These are phyloP conservation scores for Dichotomopilus funicola DNA, from an alignment of 2,329 filamentous ascomycete species.

Conservation along the genomic window DNA sequence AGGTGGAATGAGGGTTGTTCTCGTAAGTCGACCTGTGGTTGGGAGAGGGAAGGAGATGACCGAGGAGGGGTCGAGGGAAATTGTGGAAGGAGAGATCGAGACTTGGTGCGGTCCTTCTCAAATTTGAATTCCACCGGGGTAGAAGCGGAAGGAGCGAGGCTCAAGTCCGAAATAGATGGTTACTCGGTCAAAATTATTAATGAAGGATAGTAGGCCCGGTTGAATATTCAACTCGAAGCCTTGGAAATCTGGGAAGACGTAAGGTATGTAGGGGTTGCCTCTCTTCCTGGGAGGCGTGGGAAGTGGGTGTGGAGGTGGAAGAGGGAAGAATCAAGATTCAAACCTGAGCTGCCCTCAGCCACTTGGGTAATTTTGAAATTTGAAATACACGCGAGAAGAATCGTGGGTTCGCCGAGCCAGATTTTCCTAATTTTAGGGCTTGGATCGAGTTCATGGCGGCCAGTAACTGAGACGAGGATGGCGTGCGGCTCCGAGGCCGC, in stretches of 20 bases:
- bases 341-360: too few species aligned
- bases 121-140: not conserved
- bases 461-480: not conserved
- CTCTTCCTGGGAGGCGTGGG: too few species aligned
- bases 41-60: not conserved
- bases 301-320: too few species aligned
- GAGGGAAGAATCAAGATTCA: too few species aligned
- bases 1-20: constrained; percentile 7
- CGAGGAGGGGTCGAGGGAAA: constrained; percentile 11
- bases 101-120: constrained; percentile 10
- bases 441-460: not conserved
- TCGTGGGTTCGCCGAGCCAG: not conserved
- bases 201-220: too few species aligned
- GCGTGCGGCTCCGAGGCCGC: not conserved
- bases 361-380: not conserved
- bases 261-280: not conserved
- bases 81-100: constrained; percentile 1
- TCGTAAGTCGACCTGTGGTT: not conserved
- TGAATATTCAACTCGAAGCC: not conserved
- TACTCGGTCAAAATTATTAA: too few species aligned
- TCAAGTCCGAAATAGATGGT: too few species aligned
- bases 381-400: not conserved
- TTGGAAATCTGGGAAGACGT: not conserved
- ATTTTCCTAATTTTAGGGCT: not conserved
- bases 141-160: constrained; percentile 2